Conservation (phyloP, 768 basidiomycete species). For the Lactarius sanguifluus region DNA sequence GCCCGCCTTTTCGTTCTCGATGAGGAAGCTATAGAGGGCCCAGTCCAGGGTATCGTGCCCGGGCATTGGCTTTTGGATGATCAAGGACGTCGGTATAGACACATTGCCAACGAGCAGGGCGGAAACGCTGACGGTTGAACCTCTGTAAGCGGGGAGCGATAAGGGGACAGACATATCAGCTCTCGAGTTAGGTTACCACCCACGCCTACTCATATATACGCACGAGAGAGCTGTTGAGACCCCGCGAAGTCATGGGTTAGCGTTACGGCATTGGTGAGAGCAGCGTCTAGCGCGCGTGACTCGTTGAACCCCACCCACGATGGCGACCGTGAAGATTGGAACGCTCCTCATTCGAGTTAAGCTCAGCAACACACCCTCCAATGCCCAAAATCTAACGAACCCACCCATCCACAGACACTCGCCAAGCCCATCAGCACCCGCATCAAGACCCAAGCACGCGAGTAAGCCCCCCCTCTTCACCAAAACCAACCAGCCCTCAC, state of each 20-base stretch:
- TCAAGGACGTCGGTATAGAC: neutral
- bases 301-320: conserved; percentile 34
- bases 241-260: neutral
- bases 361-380: neutral
- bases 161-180: neutral
- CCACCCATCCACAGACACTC: conserved; percentile 53
- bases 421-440: conserved; percentile 76
- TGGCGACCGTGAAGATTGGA: conserved; percentile 75
- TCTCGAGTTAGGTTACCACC: neutral
- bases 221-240: neutral
- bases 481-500: neutral
- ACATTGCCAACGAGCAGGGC: neutral
- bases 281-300: too few relatives aligned
- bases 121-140: conserved; percentile 2
- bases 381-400: neutral
- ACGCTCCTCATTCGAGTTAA: conserved; percentile 73
- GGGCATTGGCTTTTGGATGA: neutral
- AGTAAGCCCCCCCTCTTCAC: conserved; percentile 47
- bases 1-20: neutral
- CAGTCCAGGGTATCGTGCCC: neutral
- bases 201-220: neutral
- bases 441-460: conserved; percentile 68
- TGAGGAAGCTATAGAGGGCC: neutral
- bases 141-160: neutral
- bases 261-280: neutral